These are phyloP conservation scores for Colletotrichum tanaceti DNA, from an alignment of 2,329 filamentous ascomycete genomes.

Conservation along the genomic window DNA sequence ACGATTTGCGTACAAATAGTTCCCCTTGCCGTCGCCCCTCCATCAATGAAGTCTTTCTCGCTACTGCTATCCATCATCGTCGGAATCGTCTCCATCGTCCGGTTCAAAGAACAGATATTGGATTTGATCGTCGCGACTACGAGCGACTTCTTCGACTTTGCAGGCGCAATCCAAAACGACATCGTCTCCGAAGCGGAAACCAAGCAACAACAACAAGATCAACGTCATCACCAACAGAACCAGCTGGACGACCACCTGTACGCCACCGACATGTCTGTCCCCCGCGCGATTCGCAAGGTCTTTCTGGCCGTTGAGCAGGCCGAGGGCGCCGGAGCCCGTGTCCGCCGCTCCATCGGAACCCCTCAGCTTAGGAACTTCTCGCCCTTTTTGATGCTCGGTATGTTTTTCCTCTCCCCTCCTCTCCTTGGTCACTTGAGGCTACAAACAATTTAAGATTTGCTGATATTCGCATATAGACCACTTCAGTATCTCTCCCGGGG, in stretches of 20 bases:
- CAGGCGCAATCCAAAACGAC: not conserved
- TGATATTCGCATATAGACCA: conserved; percentile 86
- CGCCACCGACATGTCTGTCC: conserved; percentile 69
- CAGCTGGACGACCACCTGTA: conserved; percentile 44
- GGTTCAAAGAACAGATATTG: conserved; percentile 45
- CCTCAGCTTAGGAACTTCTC: conserved; percentile 85
- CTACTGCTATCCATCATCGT: conserved; percentile 48
- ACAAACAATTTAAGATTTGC: conserved; percentile 86
- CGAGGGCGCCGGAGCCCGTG: conserved; percentile 88
- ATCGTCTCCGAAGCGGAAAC: conserved; percentile 5
- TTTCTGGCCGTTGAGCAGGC: conserved; percentile 87
- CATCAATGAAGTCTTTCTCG: conserved; percentile 48
- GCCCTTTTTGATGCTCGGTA: conserved; percentile 96
- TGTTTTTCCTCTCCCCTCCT: conserved; percentile 82
- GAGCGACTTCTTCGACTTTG: conserved; percentile 39
- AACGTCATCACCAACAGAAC: not conserved
- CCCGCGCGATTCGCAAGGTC: conserved; percentile 82
- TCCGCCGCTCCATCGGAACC: conserved; percentile 89
- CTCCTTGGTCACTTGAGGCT: conserved; percentile 90
- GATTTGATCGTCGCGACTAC: conserved; percentile 40
- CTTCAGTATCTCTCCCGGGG: conserved; percentile 82
- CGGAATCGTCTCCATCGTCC: conserved; percentile 46
- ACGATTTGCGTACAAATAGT: conserved; percentile 21
- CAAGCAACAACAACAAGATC: conserved; percentile 14
- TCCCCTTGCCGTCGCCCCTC: conserved; percentile 1